Base-by-base conservation (phyloP, 345 rosid genomes). In the Camelina sativa region DNA sequence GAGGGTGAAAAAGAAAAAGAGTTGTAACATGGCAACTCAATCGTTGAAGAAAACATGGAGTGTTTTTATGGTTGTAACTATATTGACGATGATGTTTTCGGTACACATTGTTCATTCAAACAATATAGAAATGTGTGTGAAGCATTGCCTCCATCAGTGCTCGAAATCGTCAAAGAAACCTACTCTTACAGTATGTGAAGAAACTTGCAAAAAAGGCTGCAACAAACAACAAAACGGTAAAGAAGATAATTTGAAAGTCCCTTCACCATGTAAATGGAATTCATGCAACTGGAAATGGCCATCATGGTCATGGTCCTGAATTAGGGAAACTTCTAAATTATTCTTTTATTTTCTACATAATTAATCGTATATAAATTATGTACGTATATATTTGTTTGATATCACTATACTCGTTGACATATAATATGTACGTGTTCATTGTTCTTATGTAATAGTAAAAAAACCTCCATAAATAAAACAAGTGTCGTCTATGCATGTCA, bases 61-160 rank as follows among this genome's bases (percentile, higher is more conserved):
- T 6, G 2, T 54, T 20, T 15, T 44, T 19, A 73, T 55, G 19
- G 16, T 65, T 37, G 9, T 38, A 32, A 11, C 3, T 11, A 19
- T 60, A 19, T 2, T 38, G 13, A 60, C 3, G 32, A 37, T 60
- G 28, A 23, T 57, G 11, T 65, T 65, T 65, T 47, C 6, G 0
- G 16, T 30, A 56, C 60, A 65, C 11, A 57, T 38, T 17, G 32
- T 12, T 74, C 16, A 65, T 15, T 65, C 72, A 35, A n/a, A 5
- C 46, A 65, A 34, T 22, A 0, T 23, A 15, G 41, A 37, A 55
- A 46, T 34, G 10, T 65, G 78, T 47, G 51, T 66, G 19, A 65
- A 65, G 19, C 48, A 65, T 47, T 65, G 72, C 5, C 1, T 57
- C 4, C 16, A 22, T 1, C 48, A 44, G 0, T 74, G 65, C 6